Evolutionary conservation across 768 basidiomycete genomes (phyloP).

Genomic region (Neoboletus subvelutipes): DNA sequence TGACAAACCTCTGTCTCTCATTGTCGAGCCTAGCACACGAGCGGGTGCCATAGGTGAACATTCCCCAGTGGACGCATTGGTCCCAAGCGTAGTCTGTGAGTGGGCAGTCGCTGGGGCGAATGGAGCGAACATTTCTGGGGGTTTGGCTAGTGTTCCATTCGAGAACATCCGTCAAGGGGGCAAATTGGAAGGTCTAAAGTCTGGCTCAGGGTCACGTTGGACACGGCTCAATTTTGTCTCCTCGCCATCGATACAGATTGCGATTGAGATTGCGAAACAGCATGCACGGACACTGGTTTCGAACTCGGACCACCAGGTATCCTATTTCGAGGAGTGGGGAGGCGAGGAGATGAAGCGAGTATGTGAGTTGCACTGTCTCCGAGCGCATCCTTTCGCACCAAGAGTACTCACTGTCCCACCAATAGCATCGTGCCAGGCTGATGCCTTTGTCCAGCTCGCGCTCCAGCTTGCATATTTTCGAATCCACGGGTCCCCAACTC

Average conservation of each 20-base stretch:
- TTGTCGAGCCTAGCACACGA: slow-evolving; percentile 82
- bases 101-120: slow-evolving; percentile 56
- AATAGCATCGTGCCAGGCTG: slow-evolving; percentile 59
- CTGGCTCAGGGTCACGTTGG: slow-evolving; percentile 40
- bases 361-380: slow-evolving; percentile 47
- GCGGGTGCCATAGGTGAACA: slow-evolving; percentile 91
- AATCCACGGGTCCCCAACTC: slow-evolving; percentile 72
- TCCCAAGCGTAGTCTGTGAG: slow-evolving; percentile 84
- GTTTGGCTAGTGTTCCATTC: slow-evolving; percentile 44
- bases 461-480: slow-evolving; percentile 90
- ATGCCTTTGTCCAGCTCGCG: slow-evolving; percentile 89
- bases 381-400: not conserved
- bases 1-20: slow-evolving; percentile 82
- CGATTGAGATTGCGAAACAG: slow-evolving; percentile 56
- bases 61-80: slow-evolving; percentile 84
- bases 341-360: slow-evolving; percentile 80
- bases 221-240: slow-evolving; percentile 71
- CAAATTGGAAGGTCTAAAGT: slow-evolving; percentile 6
- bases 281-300: slow-evolving; percentile 59
- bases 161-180: slow-evolving; percentile 3
- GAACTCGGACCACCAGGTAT: slow-evolving; percentile 80
- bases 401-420: not conserved
- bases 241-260: slow-evolving; percentile 55
- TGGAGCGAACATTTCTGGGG: slow-evolving; percentile 38
- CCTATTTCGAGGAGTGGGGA: slow-evolving; percentile 84